Evolutionary conservation across 2,329 filamentous ascomycete genomes (phyloP).

Genomic region (Gliomastix tumulicola): DNA sequence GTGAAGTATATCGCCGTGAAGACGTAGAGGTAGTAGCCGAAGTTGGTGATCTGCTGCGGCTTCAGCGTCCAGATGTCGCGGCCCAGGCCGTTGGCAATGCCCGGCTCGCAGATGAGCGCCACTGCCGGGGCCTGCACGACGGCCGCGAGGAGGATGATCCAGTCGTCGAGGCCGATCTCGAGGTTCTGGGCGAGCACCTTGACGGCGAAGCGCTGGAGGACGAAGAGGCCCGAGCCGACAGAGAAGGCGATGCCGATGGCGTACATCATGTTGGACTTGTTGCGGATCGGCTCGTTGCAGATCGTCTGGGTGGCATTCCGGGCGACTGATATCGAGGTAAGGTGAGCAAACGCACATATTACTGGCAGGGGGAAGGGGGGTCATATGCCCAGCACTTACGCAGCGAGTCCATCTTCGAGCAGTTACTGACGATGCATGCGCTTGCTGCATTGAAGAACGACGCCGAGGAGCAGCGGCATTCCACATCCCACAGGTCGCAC

Average conservation of each 20-base stretch:
- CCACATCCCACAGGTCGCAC: too few species aligned
- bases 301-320: constrained; percentile 11
- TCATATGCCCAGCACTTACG: too few species aligned
- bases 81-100: constrained; percentile 34
- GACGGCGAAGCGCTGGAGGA: constrained; percentile 30
- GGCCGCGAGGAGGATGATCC: constrained; percentile 6
- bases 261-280: constrained; percentile 23
- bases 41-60: constrained; percentile 29
- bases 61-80: constrained; percentile 43
- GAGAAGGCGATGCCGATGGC: constrained; percentile 23
- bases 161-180: constrained; percentile 10
- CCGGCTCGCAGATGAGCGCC: constrained; percentile 19
- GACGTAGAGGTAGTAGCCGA: constrained; percentile 34
- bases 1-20: constrained; percentile 38
- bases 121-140: constrained; percentile 12
- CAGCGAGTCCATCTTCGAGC: too few species aligned
- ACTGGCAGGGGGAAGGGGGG: too few species aligned
- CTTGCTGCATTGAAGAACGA: too few species aligned
- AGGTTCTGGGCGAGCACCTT: constrained; percentile 15
- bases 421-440: too few species aligned
- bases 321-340: too few species aligned
- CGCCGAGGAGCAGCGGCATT: too few species aligned
- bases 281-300: constrained; percentile 17
- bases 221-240: constrained; percentile 27
- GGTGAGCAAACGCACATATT: too few species aligned